Percentiles rank a stretch among this genome's conserved stretches.
Conservation (phyloP, 108 stramenopile species). For the Pseudonitzschia delicatissima region DNA sequence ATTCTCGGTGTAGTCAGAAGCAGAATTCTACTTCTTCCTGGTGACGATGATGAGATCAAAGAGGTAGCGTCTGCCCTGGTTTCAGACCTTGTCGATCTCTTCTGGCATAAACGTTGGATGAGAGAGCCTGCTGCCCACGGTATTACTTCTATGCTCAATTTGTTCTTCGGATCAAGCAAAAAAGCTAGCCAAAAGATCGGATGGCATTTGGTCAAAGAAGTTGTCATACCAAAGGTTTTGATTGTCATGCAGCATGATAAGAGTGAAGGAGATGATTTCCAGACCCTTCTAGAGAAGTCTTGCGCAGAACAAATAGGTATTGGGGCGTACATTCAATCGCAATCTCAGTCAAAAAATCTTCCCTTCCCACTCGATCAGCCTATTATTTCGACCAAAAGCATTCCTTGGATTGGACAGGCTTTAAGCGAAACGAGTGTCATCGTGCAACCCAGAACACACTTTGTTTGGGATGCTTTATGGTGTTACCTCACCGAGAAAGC, state of each 20-base stretch:
- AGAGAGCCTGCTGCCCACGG: slow-evolving; percentile 80
- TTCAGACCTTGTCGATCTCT: slow-evolving; percentile 69
- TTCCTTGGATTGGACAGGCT: slow-evolving; percentile 40
- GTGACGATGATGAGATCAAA: slow-evolving; percentile 5
- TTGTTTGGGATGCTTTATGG: slow-evolving; percentile 84
- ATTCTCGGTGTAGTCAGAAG: slow-evolving; percentile 70
- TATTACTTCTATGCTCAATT: slow-evolving; percentile 55
- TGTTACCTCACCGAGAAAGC: slow-evolving; percentile 46
- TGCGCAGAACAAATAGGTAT: slow-evolving; percentile 69
- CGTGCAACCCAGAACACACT: slow-evolving; percentile 70
- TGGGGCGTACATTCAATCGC: slow-evolving; percentile 56
- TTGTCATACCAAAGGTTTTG: slow-evolving; percentile 58
- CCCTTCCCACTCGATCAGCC: slow-evolving; percentile 50
- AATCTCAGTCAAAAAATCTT: slow-evolving; percentile 14
- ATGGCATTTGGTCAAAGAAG: slow-evolving; percentile 34
- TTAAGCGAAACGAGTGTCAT: slow-evolving; percentile 58
- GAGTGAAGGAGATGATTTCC: slow-evolving; percentile 14
- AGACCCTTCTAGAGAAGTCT: slow-evolving; percentile 32
- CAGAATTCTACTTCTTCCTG: slow-evolving; percentile 43
- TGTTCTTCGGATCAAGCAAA: slow-evolving; percentile 22
- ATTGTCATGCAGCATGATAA: slow-evolving; percentile 6
- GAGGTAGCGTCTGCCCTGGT: slow-evolving; percentile 13
- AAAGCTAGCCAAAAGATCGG: slow-evolving; percentile 10
- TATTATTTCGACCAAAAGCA: slow-evolving; percentile 47
- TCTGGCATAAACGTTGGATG: slow-evolving; percentile 74